Evolutionary conservation across 163 green algal species (phyloP).

Genomic region (Coccomyxa subellipsoidea): DNA sequence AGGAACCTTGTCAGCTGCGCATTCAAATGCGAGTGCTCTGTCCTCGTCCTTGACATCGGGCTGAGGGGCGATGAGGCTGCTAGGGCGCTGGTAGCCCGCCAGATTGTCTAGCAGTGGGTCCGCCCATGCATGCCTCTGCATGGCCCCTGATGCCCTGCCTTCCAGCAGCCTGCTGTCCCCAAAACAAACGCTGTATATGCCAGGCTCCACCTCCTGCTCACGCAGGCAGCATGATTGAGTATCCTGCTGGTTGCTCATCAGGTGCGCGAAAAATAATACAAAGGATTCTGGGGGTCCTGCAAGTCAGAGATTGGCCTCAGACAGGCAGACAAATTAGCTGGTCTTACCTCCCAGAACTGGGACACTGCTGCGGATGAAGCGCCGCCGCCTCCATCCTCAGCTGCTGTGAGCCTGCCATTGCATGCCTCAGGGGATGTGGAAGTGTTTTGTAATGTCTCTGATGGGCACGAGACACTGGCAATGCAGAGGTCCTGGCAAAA

Average conservation of each 20-base stretch:
- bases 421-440: neutral
- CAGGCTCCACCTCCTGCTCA: conserved; percentile 58
- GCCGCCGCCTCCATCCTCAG: neutral
- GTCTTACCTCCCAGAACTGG: neutral
- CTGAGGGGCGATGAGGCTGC: neutral
- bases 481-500: conserved; percentile 22
- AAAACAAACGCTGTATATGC: conserved; percentile 53
- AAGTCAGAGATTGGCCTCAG: too few species aligned
- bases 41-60: neutral
- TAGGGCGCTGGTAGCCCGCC: conserved; percentile 10
- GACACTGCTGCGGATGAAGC: neutral
- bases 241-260: too few species aligned
- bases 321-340: neutral
- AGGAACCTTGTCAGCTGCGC: neutral
- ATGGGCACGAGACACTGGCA: neutral
- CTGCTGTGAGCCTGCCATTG: neutral
- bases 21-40: neutral
- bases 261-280: too few species aligned
- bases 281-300: too few species aligned
- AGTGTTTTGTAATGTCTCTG: neutral
- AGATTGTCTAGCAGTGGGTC: conserved; percentile 20
- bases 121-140: conserved; percentile 14
- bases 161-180: neutral
- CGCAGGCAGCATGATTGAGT: neutral
- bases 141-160: too few species aligned